Base-by-base conservation (phyloP, 768 basidiomycete genomes). In the Suillus decipiens region DNA sequence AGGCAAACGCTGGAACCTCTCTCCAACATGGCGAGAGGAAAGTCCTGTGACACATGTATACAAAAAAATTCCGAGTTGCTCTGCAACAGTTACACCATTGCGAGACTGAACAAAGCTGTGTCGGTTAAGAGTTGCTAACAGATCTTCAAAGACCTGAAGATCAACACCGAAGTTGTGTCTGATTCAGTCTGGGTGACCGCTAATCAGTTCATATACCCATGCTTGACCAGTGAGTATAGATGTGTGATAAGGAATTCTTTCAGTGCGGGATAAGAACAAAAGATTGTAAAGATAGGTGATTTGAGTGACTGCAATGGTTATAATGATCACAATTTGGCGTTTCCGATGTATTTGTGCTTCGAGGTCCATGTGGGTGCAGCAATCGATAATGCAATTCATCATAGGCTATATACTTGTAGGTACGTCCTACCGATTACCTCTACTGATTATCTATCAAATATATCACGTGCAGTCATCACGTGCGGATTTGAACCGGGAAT, bases 121-220 rank as follows among this genome's bases (percentile, higher is more conserved):
- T 24, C n/a, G 19, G n/a, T 10, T 5, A 14, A 58, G 33, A 34
- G 69, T 66, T 55, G 31, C 3, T 14, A 67, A 48, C 15, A 73
- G 64, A 0, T 55, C 41, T 17, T 62, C 28, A 59, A 72, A 75
- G 9, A 73, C 67, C 63, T 73, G 61, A 17, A 66, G 39, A 7
- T 58, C 36, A 39, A 74, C 53, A 5, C 73, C 72, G 31, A 73
- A 67, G 28, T 28, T 28, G 28, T 28, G 28, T 28, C 3, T 28
- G 28, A 28, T 28, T 28, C 28, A 3, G 28, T 70, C 53, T 10
- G 64, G 67, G 64, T 73, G 70, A 14, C 72, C 69, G 59, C 57
- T 22, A 9, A 71, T 57, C 3, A 73, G 64, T 42, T 73, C 71
- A 4, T 60, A 37, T 8, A 73, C 64, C 69, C 70, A 74, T 12